Evolutionary conservation across 495 filamentous ascomycete genomes (phyloP), one percentile per base, ranked within the genome.

Genomic region (Neurospora sp.): DNA sequence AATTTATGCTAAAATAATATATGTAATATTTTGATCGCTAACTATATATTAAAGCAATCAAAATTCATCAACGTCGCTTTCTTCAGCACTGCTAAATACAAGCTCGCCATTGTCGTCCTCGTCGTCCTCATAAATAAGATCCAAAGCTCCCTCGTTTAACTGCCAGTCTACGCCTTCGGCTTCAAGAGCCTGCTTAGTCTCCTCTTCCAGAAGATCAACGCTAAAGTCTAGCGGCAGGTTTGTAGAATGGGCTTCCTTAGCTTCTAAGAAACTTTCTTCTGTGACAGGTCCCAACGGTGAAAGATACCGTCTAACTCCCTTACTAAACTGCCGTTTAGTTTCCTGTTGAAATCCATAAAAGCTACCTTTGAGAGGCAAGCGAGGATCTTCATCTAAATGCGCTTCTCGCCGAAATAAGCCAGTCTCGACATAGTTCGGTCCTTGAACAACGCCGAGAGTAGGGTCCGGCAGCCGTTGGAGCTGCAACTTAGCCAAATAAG

Each of bases 381-480:
- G 42, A 0, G 76, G 73, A 59, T 86, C 79, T 5, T 76, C 75
- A 7, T 82, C 71, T 1, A 82, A 42, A 62, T 88, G 86, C 0
- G 80, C 79, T 59, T 86, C 82, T n/a, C 39, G 39, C 5, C 80
- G 70, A 70, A 79, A 85, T 3, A 85, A 76, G 9, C 77, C 76
- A 1, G 82, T 83, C 13, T 80, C 77, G 0, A 74, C 48, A 69
- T 88, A 89, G 13, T 80, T 79, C 0, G 80, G 81, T 0, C 86
- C 86, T 59, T 89, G 83, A 3, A 87, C 77, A 5, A 77, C 83
- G 24, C 86, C 86, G 24, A 86, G 76, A 1, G 77, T 81, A 1
- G 75, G 81, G 62, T 86, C 71, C 0, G 76, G 77, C 37, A 82
- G 79, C 0, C 77, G 70, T 3, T 71, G 59, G 0, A 88, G 77